Evolutionary conservation across 2,329 filamentous ascomycete genomes (phyloP).

Genomic region (Parastagonospora nodorum): DNA sequence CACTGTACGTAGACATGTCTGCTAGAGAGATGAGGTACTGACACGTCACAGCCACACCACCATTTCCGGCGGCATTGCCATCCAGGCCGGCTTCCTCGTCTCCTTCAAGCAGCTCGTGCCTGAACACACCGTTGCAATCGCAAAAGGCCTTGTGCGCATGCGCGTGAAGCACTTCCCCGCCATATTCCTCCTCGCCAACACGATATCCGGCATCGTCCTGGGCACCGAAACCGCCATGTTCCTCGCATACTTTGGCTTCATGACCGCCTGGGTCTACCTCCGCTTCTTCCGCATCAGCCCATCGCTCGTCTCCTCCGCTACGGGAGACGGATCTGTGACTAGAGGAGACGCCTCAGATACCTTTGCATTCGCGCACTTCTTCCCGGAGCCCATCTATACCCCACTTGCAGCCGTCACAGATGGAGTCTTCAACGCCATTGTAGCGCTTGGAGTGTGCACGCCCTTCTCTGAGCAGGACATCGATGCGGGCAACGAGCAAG

Average conservation of each 20-base stretch:
- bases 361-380: slow-evolving; percentile 95
- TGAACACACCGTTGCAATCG: slow-evolving; percentile 93
- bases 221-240: slow-evolving; percentile 79
- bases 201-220: slow-evolving; percentile 66
- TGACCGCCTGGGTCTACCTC: slow-evolving; percentile 92
- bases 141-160: slow-evolving; percentile 85
- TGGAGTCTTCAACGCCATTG: slow-evolving; percentile 73
- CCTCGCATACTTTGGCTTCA: slow-evolving; percentile 78
- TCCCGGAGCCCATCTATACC: slow-evolving; percentile 82
- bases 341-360: slow-evolving; percentile 94
- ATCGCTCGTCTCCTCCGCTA: slow-evolving; percentile 60
- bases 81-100: slow-evolving; percentile 93
- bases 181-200: slow-evolving; percentile 74
- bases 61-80: slow-evolving; percentile 84
- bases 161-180: slow-evolving; percentile 82
- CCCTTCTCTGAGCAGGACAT: slow-evolving; percentile 85
- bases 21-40: slow-evolving; percentile 11
- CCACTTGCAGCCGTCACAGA: slow-evolving; percentile 75
- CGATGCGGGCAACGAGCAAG: slow-evolving; percentile 73
- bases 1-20: slow-evolving; percentile 65
- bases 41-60: slow-evolving; percentile 66
- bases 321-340: slow-evolving; percentile 60
- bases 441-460: slow-evolving; percentile 76
- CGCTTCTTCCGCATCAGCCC: slow-evolving; percentile 85
- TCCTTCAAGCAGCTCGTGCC: slow-evolving; percentile 97